Evolutionary conservation across 1,284 basidiomycete genomes (phyloP).

Genomic region (Naganishia sp.): DNA sequence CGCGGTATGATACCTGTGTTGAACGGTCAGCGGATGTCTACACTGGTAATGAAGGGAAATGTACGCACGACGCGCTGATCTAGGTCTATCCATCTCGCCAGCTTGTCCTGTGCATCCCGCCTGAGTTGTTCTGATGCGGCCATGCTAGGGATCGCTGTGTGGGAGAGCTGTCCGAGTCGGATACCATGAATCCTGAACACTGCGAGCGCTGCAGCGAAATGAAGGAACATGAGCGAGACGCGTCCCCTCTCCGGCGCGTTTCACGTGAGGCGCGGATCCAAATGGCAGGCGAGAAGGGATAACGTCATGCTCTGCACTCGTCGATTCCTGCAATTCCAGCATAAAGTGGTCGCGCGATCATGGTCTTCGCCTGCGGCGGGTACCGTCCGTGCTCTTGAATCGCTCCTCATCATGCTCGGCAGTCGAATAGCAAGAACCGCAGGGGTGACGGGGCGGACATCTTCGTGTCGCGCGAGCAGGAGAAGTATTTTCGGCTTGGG

Average conservation of each 20-base stretch:
- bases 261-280: not conserved
- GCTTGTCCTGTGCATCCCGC: constrained; percentile 18
- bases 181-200: not conserved
- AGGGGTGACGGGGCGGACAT: too few species aligned
- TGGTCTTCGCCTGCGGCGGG: too few species aligned
- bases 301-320: too few species aligned
- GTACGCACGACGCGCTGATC: constrained; percentile 27
- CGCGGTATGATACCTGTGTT: constrained; percentile 26
- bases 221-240: not conserved
- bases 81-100: constrained; percentile 29
- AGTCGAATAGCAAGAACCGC: too few species aligned
- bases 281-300: too few species aligned
- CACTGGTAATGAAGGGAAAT: not conserved
- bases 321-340: too few species aligned
- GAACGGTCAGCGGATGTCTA: not conserved
- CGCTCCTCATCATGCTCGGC: too few species aligned
- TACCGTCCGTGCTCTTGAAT: too few species aligned
- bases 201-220: not conserved
- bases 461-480: too few species aligned
- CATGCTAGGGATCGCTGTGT: not conserved
- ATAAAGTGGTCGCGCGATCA: too few species aligned
- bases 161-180: too few species aligned
- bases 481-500: too few species aligned
- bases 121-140: constrained; percentile 5
- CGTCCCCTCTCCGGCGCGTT: not conserved